phyloP scores from a whole-genome alignment of 83 land plant species.

The Picea abies region DNA sequence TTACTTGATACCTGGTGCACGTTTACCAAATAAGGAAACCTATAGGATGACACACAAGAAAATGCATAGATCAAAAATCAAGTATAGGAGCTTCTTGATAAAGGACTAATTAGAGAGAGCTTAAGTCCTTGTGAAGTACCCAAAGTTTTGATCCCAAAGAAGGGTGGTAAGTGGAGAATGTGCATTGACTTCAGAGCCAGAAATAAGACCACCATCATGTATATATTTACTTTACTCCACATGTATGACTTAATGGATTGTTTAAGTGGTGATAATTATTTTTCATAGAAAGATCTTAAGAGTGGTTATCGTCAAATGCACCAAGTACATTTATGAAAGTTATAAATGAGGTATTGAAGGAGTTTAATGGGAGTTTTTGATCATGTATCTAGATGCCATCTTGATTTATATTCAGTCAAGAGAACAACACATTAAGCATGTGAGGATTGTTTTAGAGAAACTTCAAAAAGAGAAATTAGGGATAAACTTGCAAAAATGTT shows the following conservation, averaged over 20 bases:
- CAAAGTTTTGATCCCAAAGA: no score
- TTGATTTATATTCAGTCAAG: no score
- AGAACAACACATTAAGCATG: no score
- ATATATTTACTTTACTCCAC: not conserved
- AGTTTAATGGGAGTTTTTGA: not conserved
- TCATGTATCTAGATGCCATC: not conserved
- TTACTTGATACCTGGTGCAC: not conserved
- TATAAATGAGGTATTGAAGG: not conserved
- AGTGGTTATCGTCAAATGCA: not conserved
- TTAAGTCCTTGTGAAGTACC: no score
- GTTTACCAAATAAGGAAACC: not conserved
- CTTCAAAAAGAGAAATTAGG: no score
- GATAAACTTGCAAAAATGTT: no score
- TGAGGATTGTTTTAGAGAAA: no score
- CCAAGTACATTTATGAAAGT: not conserved
- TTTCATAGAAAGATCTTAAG: not conserved
- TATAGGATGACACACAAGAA: not conserved
- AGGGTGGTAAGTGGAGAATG: not conserved
- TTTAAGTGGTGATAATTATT: not conserved
- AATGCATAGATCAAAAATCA: not conserved
- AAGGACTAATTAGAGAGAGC: not conserved
- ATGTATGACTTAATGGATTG: not conserved
- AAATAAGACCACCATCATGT: not conserved
- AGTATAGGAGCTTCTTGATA: not conserved
- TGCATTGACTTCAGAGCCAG: not conserved